These are phyloP conservation scores for Fusarium succisae DNA, from an alignment of 2,329 filamentous ascomycete genomes.

Conservation along the genomic window DNA sequence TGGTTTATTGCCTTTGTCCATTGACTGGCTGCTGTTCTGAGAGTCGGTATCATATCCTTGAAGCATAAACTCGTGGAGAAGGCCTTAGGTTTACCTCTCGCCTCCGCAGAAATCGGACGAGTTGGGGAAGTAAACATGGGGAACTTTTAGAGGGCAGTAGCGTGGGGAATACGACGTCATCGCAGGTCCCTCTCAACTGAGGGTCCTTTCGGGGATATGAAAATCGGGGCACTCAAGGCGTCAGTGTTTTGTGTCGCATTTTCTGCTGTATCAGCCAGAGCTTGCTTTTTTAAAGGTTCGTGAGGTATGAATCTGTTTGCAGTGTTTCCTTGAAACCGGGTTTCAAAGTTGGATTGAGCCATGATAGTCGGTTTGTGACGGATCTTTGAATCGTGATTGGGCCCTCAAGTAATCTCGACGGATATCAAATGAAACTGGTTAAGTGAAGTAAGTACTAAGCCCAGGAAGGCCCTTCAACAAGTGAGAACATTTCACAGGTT, in stretches of 20 bases:
- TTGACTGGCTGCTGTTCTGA: background rate
- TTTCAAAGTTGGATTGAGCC: background rate
- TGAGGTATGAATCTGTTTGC: background rate
- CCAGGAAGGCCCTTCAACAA: background rate
- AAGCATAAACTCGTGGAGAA: slow-evolving; percentile 12
- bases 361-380: background rate
- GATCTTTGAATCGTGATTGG: background rate
- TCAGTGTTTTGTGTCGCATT: background rate
- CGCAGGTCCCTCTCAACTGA: background rate
- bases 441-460: background rate
- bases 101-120: slow-evolving; percentile 16
- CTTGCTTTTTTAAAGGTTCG: background rate
- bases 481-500: background rate
- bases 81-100: slow-evolving; percentile 1
- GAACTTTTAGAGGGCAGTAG: background rate
- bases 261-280: background rate
- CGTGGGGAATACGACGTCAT: slow-evolving; percentile 44
- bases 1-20: background rate
- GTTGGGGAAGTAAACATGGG: slow-evolving; percentile 30
- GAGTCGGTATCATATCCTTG: background rate
- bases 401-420: background rate
- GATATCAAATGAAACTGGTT: background rate
- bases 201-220: slow-evolving; percentile 20
- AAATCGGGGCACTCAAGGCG: slow-evolving; percentile 23
- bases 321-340: background rate